Conservation (phyloP, 2,329 filamentous ascomycete genomes). For the Pestalotiopsis sp. region DNA sequence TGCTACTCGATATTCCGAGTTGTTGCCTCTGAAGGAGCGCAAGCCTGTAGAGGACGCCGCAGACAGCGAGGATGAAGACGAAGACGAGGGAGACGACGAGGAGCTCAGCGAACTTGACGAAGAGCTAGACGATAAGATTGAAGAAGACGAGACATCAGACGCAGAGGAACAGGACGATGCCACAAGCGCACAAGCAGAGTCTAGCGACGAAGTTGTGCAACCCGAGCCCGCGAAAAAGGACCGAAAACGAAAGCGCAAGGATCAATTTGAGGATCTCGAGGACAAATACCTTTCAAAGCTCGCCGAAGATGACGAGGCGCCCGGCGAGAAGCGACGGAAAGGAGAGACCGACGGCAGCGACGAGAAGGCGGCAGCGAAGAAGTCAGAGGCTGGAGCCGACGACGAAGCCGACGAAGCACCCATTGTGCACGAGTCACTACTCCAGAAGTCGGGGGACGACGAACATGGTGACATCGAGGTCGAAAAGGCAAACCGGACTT, state of each 20-base stretch:
- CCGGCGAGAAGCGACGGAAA: slow-evolving; percentile 58
- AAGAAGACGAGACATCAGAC: slow-evolving; percentile 28
- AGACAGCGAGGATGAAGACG: slow-evolving; percentile 27
- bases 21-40: slow-evolving; percentile 34
- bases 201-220: slow-evolving; percentile 36
- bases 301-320: slow-evolving; percentile 55
- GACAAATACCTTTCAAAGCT: slow-evolving; percentile 70
- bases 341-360: slow-evolving; percentile 35
- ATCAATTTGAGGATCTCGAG: slow-evolving; percentile 72
- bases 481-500: slow-evolving; percentile 85
- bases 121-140: slow-evolving; percentile 24
- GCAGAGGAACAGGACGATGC: slow-evolving; percentile 36
- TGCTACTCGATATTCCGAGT: slow-evolving; percentile 46
- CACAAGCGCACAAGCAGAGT: slow-evolving; percentile 35
- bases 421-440: slow-evolving; percentile 59
- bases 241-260: slow-evolving; percentile 68
- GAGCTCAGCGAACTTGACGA: slow-evolving; percentile 40
- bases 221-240: slow-evolving; percentile 49
- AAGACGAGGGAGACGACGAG: slow-evolving; percentile 33
- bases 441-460: slow-evolving; percentile 44
- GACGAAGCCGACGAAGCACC: slow-evolving; percentile 40
- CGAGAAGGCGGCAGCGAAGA: slow-evolving; percentile 11
- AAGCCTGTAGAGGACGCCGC: slow-evolving; percentile 28
- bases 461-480: slow-evolving; percentile 58
- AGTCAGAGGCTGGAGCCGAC: slow-evolving; percentile 25